Conservation (phyloP, 176 grass and related monocot species). For the Triticum dicoccoides region DNA sequence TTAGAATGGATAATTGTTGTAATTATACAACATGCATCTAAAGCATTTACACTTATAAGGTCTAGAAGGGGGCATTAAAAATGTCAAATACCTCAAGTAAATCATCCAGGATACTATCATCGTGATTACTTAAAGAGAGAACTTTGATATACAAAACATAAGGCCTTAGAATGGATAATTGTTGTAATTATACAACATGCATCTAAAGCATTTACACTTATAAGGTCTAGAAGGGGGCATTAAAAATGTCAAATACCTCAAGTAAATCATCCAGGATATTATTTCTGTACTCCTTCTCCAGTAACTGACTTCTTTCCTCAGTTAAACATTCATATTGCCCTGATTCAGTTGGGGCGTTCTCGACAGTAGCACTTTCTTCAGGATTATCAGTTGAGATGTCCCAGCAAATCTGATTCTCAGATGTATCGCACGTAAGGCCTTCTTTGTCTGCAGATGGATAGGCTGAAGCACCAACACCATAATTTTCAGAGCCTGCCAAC, state of each 20-base stretch:
- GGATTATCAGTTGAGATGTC: slow-evolving; percentile 60
- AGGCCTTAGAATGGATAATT: background rate
- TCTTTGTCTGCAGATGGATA: slow-evolving; percentile 38
- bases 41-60: background rate
- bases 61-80: background rate
- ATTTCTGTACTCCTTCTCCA: slow-evolving; percentile 86
- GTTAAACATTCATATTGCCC: slow-evolving; percentile 21
- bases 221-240: background rate
- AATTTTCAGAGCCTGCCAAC: slow-evolving; percentile 52
- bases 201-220: background rate
- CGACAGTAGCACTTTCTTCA: slow-evolving; percentile 34
- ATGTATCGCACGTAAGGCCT: slow-evolving; percentile 19
- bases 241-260: slow-evolving; percentile 52
- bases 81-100: slow-evolving; percentile 70
- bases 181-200: background rate
- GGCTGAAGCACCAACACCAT: slow-evolving; percentile 34
- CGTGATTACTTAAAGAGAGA: background rate
- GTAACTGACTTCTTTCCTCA: slow-evolving; percentile 76
- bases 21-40: background rate
- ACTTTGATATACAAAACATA: background rate
- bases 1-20: background rate
- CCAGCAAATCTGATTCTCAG: slow-evolving; percentile 72
- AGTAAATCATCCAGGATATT: slow-evolving; percentile 91
- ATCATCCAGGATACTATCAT: slow-evolving; percentile 83
- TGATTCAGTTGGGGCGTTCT: slow-evolving; percentile 42